Evolutionary conservation across 345 rosid species (phyloP).

Genomic region (Gossypium sturtianum): DNA sequence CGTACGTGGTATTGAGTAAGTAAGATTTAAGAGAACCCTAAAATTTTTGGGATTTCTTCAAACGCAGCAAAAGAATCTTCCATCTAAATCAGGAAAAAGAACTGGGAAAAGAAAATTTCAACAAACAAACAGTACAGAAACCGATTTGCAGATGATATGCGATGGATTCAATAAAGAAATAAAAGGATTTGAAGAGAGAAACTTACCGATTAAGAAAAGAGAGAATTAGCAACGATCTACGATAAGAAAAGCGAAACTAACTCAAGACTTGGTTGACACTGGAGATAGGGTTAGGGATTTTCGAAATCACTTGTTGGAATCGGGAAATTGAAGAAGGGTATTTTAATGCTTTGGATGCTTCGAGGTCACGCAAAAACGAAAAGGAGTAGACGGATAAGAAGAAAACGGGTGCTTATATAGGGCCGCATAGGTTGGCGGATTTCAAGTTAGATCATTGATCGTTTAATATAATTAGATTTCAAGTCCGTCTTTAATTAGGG

Average conservation of each 20-base stretch:
- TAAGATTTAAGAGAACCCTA: not conserved
- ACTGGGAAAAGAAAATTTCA: not conserved
- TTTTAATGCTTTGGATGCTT: not conserved
- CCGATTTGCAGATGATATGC: not conserved
- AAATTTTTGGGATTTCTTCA: no score
- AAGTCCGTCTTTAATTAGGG: slow-evolving; percentile 17
- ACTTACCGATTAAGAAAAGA: not conserved
- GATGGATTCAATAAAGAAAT: not conserved
- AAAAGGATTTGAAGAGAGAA: not conserved
- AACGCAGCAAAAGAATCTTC: no score
- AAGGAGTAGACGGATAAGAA: no score
- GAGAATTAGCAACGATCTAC: not conserved
- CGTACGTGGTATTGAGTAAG: not conserved
- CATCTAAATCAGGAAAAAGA: not conserved
- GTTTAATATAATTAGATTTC: slow-evolving; percentile 14
- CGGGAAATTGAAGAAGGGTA: not conserved
- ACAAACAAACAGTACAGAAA: not conserved
- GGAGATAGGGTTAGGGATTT: slow-evolving; percentile 14
- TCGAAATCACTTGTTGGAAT: not conserved
- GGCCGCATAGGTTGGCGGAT: slow-evolving; percentile 18
- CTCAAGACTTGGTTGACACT: not conserved
- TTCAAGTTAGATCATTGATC: not conserved
- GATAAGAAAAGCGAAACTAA: not conserved
- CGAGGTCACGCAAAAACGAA: not conserved
- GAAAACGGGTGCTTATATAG: not conserved